Evolutionary conservation across 2,329 filamentous ascomycete species (phyloP).

Genomic region (Hypoxylon sp.): DNA sequence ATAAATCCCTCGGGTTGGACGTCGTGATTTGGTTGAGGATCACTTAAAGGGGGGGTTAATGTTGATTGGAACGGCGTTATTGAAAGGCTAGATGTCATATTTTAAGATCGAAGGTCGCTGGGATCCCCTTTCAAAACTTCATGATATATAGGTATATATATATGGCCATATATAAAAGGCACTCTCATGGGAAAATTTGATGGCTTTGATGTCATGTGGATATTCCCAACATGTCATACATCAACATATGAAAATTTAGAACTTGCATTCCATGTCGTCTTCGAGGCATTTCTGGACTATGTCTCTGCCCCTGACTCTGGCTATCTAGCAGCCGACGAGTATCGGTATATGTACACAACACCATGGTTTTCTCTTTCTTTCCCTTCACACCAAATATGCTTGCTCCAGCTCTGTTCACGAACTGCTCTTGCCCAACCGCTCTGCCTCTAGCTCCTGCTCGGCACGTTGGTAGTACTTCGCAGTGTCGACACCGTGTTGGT

Average conservation of each 20-base stretch:
- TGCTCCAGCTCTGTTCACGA: conserved; percentile 9
- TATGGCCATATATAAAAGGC: background rate
- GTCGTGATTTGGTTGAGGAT: conserved; percentile 30
- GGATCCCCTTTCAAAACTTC: conserved; percentile 23
- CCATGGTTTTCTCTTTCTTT: conserved; percentile 1
- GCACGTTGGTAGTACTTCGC: conserved; percentile 98
- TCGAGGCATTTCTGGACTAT: conserved; percentile 9
- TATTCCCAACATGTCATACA: background rate
- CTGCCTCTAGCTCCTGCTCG: conserved; percentile 91
- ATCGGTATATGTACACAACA: conserved; percentile 40
- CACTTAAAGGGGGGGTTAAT: background rate
- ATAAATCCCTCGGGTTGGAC: conserved; percentile 50
- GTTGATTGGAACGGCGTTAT: conserved; percentile 4
- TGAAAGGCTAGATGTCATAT: background rate
- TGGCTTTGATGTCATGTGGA: background rate
- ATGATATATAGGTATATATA: no score
- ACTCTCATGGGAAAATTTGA: background rate
- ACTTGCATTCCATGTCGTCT: conserved; percentile 26
- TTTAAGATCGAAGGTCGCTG: background rate
- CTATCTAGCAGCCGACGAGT: conserved; percentile 28
- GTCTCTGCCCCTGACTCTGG: background rate
- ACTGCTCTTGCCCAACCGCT: conserved; percentile 61
- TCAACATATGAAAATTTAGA: conserved; percentile 7
- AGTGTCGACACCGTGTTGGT: conserved; percentile 95
- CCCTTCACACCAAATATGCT: background rate